Conservation (phyloP, 2,329 filamentous ascomycete genomes). For the Diaporthe citri region DNA sequence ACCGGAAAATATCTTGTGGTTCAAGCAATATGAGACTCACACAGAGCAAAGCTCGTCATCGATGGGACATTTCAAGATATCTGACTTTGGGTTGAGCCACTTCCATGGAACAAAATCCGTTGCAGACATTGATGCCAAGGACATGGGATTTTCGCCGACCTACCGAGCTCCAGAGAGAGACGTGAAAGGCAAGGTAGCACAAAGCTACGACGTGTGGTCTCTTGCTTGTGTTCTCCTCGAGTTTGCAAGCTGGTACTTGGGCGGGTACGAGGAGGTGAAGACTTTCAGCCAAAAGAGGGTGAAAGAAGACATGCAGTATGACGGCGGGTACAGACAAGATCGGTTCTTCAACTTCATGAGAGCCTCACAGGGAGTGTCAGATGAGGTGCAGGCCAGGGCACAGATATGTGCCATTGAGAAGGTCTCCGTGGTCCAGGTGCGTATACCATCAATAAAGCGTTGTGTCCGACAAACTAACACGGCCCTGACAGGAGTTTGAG, state of each 20-base stretch:
- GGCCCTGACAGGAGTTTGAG: not conserved
- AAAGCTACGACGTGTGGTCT: constrained; percentile 12
- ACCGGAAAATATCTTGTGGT: constrained; percentile 14
- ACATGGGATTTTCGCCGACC: not conserved
- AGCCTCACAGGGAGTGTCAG: not conserved
- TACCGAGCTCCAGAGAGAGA: constrained; percentile 14
- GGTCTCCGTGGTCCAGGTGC: not conserved
- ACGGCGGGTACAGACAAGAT: not conserved
- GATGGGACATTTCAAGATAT: constrained; percentile 4
- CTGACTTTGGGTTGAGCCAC: not conserved
- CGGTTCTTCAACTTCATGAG: not conserved
- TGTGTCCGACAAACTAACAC: not conserved
- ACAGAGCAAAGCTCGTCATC: not conserved
- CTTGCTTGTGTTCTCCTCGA: constrained; percentile 9
- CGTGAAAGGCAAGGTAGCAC: not conserved
- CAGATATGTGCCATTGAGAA: not conserved
- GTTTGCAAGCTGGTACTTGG: not conserved
- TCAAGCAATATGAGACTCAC: not conserved
- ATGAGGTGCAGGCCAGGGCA: not conserved
- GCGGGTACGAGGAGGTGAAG: not conserved
- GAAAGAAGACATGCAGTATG: not conserved
- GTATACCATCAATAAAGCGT: not conserved
- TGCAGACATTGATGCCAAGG: not conserved
- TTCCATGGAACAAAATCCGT: not conserved
- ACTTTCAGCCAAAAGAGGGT: not conserved